Evolutionary conservation across 2,329 filamentous ascomycete genomes (phyloP).

Genomic region (Tolypocladium pustulatum): DNA sequence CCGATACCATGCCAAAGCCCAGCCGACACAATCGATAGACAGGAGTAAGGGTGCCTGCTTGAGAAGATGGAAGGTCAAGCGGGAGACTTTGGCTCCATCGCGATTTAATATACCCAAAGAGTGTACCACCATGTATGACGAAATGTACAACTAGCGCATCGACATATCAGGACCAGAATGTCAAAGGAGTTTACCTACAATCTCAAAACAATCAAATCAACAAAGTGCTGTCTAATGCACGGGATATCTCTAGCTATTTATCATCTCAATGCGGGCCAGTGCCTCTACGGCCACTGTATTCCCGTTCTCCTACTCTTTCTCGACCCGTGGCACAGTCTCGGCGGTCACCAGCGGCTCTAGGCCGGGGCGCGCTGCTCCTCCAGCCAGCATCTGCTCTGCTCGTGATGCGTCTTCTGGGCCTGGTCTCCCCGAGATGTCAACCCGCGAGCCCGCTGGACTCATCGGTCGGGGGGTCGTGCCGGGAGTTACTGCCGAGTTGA

Average conservation of each 20-base stretch:
- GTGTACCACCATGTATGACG: slow-evolving; percentile 20
- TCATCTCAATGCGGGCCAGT: not conserved
- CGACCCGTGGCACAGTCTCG: slow-evolving; percentile 26
- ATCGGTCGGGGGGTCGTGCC: slow-evolving; percentile 20
- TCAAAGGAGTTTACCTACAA: not conserved
- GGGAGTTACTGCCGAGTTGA: slow-evolving; percentile 33
- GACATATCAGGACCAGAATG: not conserved
- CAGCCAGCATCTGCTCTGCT: slow-evolving; percentile 4
- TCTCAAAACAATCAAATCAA: not conserved
- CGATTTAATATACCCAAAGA: slow-evolving; percentile 19
- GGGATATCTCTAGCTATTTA: slow-evolving; percentile 6
- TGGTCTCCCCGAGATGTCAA: slow-evolving; percentile 1
- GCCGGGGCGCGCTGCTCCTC: slow-evolving; percentile 20
- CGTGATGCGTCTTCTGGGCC: slow-evolving; percentile 1
- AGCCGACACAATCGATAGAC: not conserved
- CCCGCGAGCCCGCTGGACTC: slow-evolving; percentile 13
- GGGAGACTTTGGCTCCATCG: slow-evolving; percentile 6
- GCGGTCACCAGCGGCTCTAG: slow-evolving; percentile 45
- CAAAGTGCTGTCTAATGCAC: slow-evolving; percentile 2
- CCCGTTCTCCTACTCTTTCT: slow-evolving; percentile 4
- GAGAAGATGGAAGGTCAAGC: not conserved
- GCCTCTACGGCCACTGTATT: not conserved
- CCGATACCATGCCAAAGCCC: not conserved
- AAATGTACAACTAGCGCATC: slow-evolving; percentile 9
- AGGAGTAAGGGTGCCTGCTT: not conserved